Evolutionary conservation across 1,139 yeast species (phyloP), one percentile per base, ranked within the genome.

Genomic region (Diutina sp.): DNA sequence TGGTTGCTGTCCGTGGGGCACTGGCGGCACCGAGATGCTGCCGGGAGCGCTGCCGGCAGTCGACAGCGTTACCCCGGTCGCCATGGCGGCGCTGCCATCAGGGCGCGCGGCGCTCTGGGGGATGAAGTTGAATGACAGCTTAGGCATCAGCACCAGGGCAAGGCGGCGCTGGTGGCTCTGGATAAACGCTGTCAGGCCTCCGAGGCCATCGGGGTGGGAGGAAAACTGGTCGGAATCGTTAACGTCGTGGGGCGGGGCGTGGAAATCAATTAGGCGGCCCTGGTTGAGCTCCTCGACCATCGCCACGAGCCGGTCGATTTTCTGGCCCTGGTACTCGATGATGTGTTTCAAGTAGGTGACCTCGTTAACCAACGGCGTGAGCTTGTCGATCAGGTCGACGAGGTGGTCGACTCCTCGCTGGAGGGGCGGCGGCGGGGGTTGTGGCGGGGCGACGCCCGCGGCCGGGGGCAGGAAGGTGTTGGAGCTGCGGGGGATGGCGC

Each of bases 261-360:
- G 41, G n/a, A 35, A 35, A 14, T 47, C 51, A 21, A 28, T n/a
- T 3, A 56, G 60, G 14, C 56, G 58, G 18, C 59, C 60, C 25
- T 46, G 51, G 56, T 59, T 60, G 16, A 61, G 58, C 30, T 59
- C 62, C 46, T 57, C 56, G 18, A 58, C 52, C 56, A 73, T 62
- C 47, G 64, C 61, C 41, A 76, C 67, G 58, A 75, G 65, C 62
- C 74, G 74, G 56, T 75, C 78, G 56, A 76, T 68, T 61, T 73
- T 73, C 59, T 64, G 65, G 61, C 69, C 70, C 60, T 75, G 79
- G 61, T 67, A 72, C 25, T 72, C 77, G 50, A 74, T 64, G 28
- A 74, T 64, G 54, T 70, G 75, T 55, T 76, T 69, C 50, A 76
- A 64, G 59, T 71, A 72, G 30, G 68, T 66, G 44, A 74, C 62